A percentile compares a stretch with the other conserved stretches of the same genome.
Evolutionary conservation across 352 stramenopile genomes (phyloP).

Genomic region (Globisporangium heterothallicum): DNA sequence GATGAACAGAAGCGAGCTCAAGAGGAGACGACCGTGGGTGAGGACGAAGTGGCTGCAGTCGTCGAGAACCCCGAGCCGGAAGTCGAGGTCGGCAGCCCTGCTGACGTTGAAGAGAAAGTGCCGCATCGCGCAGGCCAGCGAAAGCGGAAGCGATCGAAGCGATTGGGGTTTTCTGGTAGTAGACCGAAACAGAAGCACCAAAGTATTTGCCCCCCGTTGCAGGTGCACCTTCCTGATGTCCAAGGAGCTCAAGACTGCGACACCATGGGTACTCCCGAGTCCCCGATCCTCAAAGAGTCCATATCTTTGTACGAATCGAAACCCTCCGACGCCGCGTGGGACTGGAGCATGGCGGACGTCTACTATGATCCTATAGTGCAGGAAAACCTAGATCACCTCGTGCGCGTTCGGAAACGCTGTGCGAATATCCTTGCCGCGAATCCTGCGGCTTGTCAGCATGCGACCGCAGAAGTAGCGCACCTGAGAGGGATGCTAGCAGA

Average conservation of each 20-base stretch:
- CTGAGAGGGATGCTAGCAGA: constrained; percentile 41
- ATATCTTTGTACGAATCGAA: constrained; percentile 37
- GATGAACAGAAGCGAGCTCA: neutral
- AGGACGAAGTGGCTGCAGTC: neutral
- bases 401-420: constrained; percentile 40
- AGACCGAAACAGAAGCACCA: constrained; percentile 15
- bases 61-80: neutral
- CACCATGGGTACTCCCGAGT: constrained; percentile 21
- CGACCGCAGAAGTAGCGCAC: constrained; percentile 24
- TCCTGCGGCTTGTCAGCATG: constrained; percentile 16
- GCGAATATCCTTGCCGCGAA: constrained; percentile 54
- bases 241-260: constrained; percentile 8
- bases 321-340: constrained; percentile 34
- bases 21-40: neutral
- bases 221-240: constrained; percentile 24
- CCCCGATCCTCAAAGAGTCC: constrained; percentile 36
- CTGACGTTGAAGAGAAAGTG: neutral
- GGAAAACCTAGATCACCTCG: constrained; percentile 49
- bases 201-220: constrained; percentile 9
- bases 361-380: constrained; percentile 55
- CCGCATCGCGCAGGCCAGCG: constrained; percentile 5
- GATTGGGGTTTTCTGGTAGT: constrained; percentile 25
- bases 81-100: neutral
- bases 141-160: constrained; percentile 46
- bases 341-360: constrained; percentile 51